Conservation (phyloP, 257 asterid genomes). For the Solanum infundibuliforme region DNA sequence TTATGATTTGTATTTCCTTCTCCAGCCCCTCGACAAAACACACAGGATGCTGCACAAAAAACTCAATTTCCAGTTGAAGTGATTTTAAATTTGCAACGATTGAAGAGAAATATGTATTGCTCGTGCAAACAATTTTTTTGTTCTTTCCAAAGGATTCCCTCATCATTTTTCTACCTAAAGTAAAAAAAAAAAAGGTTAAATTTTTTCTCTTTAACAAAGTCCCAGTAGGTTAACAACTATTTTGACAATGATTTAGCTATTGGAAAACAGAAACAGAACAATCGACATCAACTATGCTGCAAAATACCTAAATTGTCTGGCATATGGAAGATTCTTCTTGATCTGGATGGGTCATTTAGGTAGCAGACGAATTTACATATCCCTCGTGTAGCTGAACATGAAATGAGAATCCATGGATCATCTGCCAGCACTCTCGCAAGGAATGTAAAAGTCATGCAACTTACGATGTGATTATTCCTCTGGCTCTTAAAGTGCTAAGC, state of each 20-base stretch:
- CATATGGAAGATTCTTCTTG: neutral
- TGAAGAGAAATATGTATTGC: neutral
- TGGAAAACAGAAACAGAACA: neutral
- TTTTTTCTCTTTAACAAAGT: neutral
- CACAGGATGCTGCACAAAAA: neutral
- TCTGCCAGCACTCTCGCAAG: neutral
- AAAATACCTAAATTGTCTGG: neutral
- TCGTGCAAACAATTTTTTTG: neutral
- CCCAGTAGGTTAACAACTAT: neutral
- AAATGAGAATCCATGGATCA: neutral
- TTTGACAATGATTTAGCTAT: neutral
- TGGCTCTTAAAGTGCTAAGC: constrained; percentile 54
- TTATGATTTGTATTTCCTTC: neutral
- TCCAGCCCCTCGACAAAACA: neutral
- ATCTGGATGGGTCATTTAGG: neutral
- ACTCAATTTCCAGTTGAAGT: neutral
- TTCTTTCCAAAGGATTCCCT: neutral
- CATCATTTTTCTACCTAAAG: neutral
- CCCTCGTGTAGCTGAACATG: neutral
- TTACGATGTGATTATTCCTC: neutral
- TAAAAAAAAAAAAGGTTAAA: neutral
- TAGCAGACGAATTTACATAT: neutral
- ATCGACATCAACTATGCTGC: neutral
- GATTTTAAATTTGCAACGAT: neutral
- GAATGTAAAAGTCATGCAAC: neutral